Evolutionary conservation across 2,329 filamentous ascomycete genomes (phyloP).

Genomic region (Aspergillus japonicus): DNA sequence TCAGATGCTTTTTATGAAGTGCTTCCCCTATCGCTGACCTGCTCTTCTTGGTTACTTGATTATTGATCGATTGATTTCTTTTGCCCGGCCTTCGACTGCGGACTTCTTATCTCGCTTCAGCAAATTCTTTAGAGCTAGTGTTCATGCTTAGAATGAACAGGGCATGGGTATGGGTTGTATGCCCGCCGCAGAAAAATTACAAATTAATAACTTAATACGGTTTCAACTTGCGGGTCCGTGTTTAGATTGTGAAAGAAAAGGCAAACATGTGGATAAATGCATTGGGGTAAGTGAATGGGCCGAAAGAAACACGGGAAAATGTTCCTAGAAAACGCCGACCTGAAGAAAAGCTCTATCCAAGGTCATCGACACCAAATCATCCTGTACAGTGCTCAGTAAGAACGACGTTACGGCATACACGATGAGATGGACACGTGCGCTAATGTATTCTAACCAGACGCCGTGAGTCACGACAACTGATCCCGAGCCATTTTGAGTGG

Average conservation of each 20-base stretch:
- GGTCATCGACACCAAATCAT: too few relatives aligned
- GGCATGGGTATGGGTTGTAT: background rate
- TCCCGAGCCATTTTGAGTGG: too few relatives aligned
- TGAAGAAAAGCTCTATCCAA: too few relatives aligned
- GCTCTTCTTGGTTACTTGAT: background rate
- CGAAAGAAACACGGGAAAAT: too few relatives aligned
- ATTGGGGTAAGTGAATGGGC: too few relatives aligned
- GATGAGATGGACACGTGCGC: too few relatives aligned
- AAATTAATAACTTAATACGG: slow-evolving; percentile 2
- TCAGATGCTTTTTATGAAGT: slow-evolving; percentile 2
- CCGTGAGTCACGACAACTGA: too few relatives aligned
- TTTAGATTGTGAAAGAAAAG: background rate
- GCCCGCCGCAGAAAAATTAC: background rate
- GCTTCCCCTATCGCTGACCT: background rate
- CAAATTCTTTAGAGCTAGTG: slow-evolving; percentile 1
- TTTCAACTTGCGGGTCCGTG: background rate
- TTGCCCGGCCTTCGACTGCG: background rate
- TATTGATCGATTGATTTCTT: background rate
- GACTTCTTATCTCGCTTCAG: background rate
- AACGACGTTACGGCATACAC: too few relatives aligned
- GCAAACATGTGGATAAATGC: background rate
- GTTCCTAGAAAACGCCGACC: too few relatives aligned
- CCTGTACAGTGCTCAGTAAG: too few relatives aligned
- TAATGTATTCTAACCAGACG: too few relatives aligned
- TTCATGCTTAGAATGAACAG: background rate